Percentiles rank a stretch among this genome's conserved stretches.
Conservation (phyloP, 2,329 filamentous ascomycete genomes). For the Botryotinia convoluta region DNA sequence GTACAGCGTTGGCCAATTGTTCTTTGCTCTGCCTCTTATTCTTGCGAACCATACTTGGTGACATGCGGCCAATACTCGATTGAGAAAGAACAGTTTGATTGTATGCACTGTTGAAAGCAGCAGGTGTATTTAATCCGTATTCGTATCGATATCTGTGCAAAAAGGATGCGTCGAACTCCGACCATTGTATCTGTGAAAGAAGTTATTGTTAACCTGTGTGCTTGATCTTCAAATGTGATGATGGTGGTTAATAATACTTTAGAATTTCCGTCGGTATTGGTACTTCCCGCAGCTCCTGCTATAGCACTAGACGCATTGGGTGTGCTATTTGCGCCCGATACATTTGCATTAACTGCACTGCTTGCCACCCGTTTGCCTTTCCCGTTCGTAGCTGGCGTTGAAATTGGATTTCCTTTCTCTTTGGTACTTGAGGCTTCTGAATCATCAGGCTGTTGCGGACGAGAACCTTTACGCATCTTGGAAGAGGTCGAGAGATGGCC, state of each 20-base stretch:
- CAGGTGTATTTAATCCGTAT: constrained; percentile 68
- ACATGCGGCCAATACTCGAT: constrained; percentile 66
- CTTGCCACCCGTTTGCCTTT: constrained; percentile 35
- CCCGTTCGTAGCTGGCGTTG: constrained; percentile 29
- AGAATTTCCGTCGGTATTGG: constrained; percentile 29
- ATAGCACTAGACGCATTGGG: constrained; percentile 21
- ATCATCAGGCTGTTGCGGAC: constrained; percentile 37
- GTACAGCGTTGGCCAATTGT: constrained; percentile 66
- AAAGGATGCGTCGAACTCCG: constrained; percentile 62
- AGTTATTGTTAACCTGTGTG: constrained; percentile 10
- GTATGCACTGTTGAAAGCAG: constrained; percentile 64
- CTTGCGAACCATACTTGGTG: constrained; percentile 71
- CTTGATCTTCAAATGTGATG: background rate
- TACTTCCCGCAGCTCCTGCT: constrained; percentile 21
- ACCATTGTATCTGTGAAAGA: constrained; percentile 56
- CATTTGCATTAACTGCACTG: constrained; percentile 26
- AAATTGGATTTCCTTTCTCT: constrained; percentile 34
- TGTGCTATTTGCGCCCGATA: constrained; percentile 36
- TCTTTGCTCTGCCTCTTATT: constrained; percentile 69
- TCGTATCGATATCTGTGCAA: constrained; percentile 75
- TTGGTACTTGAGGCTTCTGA: constrained; percentile 41
- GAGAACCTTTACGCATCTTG: constrained; percentile 27
- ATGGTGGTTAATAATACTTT: constrained; percentile 33
- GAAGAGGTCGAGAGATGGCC: background rate
- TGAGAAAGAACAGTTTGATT: constrained; percentile 60